Evolutionary conservation across 139 green algal genomes (phyloP).

Genomic region (Asterochloris sp.): DNA sequence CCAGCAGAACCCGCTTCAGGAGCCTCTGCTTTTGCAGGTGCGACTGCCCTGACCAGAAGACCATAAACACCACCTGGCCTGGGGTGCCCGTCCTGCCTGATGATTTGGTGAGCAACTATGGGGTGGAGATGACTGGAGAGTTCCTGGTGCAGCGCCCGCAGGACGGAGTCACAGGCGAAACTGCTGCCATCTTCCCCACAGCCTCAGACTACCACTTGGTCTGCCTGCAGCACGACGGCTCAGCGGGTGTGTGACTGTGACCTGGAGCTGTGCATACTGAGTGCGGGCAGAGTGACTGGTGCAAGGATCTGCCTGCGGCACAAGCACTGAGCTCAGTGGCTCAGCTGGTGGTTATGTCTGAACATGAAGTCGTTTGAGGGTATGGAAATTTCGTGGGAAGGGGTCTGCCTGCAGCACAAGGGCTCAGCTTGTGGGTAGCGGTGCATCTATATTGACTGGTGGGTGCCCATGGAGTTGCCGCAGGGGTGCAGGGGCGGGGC

Average conservation of each 20-base stretch:
- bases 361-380: no score
- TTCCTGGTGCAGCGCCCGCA: constrained; percentile 21
- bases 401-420: no score
- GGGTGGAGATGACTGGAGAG: constrained; percentile 17
- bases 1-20: background rate
- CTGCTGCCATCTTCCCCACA: constrained; percentile 15
- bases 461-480: no score
- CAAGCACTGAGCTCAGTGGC: no score
- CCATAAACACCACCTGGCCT: constrained; percentile 15
- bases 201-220: constrained; percentile 34
- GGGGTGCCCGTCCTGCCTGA: constrained; percentile 18
- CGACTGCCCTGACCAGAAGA: constrained; percentile 26
- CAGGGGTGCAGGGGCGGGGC: no score
- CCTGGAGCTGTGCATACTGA: no score
- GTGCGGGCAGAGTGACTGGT: no score
- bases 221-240: constrained; percentile 29
- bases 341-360: no score
- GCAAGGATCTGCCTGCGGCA: no score
- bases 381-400: no score
- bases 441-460: no score
- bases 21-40: constrained; percentile 7
- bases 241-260: background rate
- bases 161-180: constrained; percentile 22
- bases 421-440: no score
- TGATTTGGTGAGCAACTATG: constrained; percentile 16